Percentiles rank a stretch among this genome's conserved stretches.
These are phyloP conservation scores for Pestalotiopsis sp. DNA, from an alignment of 2,329 filamentous ascomycete genomes.

Conservation along the genomic window DNA sequence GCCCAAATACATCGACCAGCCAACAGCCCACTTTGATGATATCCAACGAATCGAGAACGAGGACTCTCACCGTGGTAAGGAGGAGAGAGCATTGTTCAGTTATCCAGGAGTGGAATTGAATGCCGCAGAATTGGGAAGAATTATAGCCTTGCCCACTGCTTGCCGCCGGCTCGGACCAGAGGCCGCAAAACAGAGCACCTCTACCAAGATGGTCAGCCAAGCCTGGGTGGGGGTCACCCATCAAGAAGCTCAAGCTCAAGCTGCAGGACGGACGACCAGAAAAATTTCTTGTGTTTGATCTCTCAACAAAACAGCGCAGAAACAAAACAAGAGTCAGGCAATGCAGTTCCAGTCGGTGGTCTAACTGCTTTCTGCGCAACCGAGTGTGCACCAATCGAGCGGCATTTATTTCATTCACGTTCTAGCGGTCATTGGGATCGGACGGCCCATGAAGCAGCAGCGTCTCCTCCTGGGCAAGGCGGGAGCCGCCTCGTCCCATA, in stretches of 20 bases:
- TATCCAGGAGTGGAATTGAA: neutral
- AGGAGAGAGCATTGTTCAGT: neutral
- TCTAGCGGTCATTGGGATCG: neutral
- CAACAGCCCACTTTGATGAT: neutral
- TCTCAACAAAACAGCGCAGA: neutral
- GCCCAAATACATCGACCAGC: neutral
- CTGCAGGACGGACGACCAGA: neutral
- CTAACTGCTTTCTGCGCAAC: neutral
- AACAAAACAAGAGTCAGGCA: neutral
- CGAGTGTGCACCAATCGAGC: neutral
- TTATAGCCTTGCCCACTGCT: neutral
- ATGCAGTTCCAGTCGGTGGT: neutral
- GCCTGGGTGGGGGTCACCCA: neutral
- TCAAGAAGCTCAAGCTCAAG: neutral
- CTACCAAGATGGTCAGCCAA: neutral
- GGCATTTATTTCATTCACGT: conserved; percentile 6
- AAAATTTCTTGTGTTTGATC: neutral
- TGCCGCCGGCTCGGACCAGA: neutral
- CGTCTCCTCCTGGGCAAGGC: neutral
- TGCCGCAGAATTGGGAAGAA: neutral
- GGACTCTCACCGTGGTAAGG: neutral
- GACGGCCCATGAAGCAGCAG: neutral
- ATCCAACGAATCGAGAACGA: neutral
- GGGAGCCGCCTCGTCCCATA: conserved; percentile 5
- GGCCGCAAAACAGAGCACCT: neutral